Base-by-base conservation (phyloP, 2,329 filamentous ascomycete genomes). In the Epichloe glyceriae region DNA sequence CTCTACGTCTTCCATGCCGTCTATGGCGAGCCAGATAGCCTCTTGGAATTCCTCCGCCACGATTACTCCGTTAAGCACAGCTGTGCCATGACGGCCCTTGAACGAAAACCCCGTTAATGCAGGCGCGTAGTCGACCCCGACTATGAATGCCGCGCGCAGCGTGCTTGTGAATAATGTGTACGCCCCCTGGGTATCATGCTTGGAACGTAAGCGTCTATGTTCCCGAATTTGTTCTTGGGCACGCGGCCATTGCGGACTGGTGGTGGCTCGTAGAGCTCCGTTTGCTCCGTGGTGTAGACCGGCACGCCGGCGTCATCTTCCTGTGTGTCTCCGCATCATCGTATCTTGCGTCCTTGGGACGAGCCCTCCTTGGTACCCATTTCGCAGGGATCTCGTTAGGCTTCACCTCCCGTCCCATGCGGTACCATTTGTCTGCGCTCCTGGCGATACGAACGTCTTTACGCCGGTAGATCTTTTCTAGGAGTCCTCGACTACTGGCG, bases 21-120 rank as follows among this genome's bases (percentile, higher is more conserved):
- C 71, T 17, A 95, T 74, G 0, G 87, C 82, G 4, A 79, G 82
- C 52, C 78, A 69, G 0, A 96, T 74, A 0, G 85, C 89, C 50
- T 90, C 86, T 7, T 72, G 74, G 54, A 82, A 80, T 62, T 91
- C 85, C 15, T 68, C 63, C 0, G 89, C 84, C 1, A 95, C 80
- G 0, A 98, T 81, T 1, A 85, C 78, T 2, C 93, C 93, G 38
- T 80, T 77, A 2, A 93, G 69, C 3, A 96, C 76, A 1, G 93
- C 89, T 2, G 88, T 96, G 15, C 91, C 91, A 51, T 88, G 83
- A 3, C 88, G 80, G 1, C 89, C 89, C 61, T 81, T 83, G 69
- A 97, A 98, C 38, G 84, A 76, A 61, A 97, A 98, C 0, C 91
- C 91, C 0, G 85, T 93, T 5, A 98, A 80, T 0, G 93, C 93